Evolutionary conservation across 164 flowering plant species (phyloP).

Genomic region (Paratinospora sagittata): DNA sequence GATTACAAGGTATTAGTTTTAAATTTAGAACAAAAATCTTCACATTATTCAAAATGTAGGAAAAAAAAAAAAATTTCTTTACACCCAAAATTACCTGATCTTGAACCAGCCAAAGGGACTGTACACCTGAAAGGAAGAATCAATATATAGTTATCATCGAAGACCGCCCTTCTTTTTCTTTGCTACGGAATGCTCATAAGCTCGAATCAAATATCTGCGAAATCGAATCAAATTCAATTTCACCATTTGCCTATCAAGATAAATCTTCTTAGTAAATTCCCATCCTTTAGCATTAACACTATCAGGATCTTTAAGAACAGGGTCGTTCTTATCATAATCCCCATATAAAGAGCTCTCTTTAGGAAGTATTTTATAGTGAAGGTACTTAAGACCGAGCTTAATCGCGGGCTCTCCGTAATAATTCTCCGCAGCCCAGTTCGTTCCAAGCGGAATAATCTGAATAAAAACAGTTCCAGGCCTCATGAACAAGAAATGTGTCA

Average conservation of each 20-base stretch:
- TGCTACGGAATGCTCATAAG: conserved; percentile 31
- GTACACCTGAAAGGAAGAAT: too few relatives aligned
- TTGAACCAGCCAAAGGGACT: too few relatives aligned
- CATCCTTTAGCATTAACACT: conserved; percentile 66
- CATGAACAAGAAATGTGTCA: conserved; percentile 88
- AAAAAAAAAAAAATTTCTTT: too few relatives aligned
- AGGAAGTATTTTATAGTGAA: conserved; percentile 59
- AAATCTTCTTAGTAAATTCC: conserved; percentile 77
- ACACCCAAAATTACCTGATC: not conserved
- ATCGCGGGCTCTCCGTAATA: conserved; percentile 80
- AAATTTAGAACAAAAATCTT: too few relatives aligned
- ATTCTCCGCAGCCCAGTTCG: conserved; percentile 85
- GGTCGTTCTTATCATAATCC: conserved; percentile 49
- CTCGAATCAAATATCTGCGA: conserved; percentile 42
- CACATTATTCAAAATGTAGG: too few relatives aligned
- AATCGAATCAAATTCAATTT: conserved; percentile 57
- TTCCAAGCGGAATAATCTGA: conserved; percentile 80
- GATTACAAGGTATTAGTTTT: too few relatives aligned
- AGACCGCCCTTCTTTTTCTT: conserved; percentile 13
- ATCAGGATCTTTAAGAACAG: conserved; percentile 56
- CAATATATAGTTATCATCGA: not conserved
- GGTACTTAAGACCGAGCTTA: conserved; percentile 70
- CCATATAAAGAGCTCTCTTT: conserved; percentile 75
- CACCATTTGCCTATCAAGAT: conserved; percentile 79
- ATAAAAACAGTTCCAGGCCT: conserved; percentile 67